A percentile compares a stretch with the other conserved stretches of the same genome.
Conservation (phyloP, 495 filamentous ascomycete genomes). For the Eremomyces bilateralis region DNA sequence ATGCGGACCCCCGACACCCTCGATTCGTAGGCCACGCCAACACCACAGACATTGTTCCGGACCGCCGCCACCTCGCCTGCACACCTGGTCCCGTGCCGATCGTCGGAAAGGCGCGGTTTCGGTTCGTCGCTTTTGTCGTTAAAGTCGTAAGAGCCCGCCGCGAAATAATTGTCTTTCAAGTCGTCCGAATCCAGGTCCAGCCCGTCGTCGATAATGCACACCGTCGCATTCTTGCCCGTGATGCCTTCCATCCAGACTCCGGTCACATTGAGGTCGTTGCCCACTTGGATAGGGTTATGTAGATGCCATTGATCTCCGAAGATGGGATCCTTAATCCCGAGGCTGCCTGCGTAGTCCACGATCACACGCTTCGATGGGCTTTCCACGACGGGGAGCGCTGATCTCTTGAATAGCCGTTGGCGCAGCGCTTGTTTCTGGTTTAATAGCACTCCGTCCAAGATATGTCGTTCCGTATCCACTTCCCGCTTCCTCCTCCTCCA, state of each 20-base stretch:
- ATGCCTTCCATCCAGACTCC: conserved; percentile 81
- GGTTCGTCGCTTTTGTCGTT: conserved; percentile 68
- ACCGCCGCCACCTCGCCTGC: conserved; percentile 85
- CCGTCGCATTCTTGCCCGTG: conserved; percentile 71
- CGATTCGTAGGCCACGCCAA: conserved; percentile 84
- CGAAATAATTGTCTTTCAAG: conserved; percentile 77
- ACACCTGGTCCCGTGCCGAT: conserved; percentile 80
- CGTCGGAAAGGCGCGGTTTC: conserved; percentile 55
- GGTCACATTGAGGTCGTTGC: conserved; percentile 88
- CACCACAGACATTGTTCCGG: conserved; percentile 80
- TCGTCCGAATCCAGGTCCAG: conserved; percentile 95
- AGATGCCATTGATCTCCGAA: conserved; percentile 94
- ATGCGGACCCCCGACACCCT: conserved; percentile 82
- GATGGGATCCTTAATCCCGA: conserved; percentile 71
- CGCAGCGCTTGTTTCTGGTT: conserved; percentile 63
- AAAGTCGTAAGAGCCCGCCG: conserved; percentile 82
- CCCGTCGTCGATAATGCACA: conserved; percentile 89
- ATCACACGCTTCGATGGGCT: conserved; percentile 33
- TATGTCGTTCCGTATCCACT: conserved; percentile 26
- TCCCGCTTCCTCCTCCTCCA: conserved; percentile 39
- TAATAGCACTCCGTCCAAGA: conserved; percentile 53
- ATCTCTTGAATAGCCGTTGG: conserved; percentile 53
- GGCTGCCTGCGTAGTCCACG: too few species aligned
- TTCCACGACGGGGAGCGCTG: conserved; percentile 14
- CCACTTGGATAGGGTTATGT: conserved; percentile 56